A percentile compares a stretch with the other conserved stretches of the same genome.
Evolutionary conservation across 1,284 basidiomycete species (phyloP).

Genomic region (Ceratobasidium sp.): DNA sequence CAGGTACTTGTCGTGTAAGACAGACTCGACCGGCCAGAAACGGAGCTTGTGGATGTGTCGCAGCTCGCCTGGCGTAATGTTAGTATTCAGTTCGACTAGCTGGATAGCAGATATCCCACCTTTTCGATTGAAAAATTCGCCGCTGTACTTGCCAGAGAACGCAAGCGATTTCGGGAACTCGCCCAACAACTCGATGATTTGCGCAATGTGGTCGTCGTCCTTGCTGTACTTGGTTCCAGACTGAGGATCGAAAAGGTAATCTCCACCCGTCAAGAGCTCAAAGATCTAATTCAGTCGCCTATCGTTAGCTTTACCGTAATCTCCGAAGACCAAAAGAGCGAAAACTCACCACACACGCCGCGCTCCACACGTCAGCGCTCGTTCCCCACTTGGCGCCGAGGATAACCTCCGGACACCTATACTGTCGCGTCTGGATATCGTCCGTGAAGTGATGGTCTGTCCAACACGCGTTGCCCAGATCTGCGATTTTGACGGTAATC

Average conservation of each 20-base stretch:
- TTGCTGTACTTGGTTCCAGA: slow-evolving; percentile 78
- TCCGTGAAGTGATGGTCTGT: slow-evolving; percentile 92
- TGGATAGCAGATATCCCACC: slow-evolving; percentile 63
- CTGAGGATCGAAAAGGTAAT: slow-evolving; percentile 90
- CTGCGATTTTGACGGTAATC: slow-evolving; percentile 99
- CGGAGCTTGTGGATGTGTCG: slow-evolving; percentile 92
- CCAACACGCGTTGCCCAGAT: slow-evolving; percentile 85
- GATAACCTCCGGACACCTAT: slow-evolving; percentile 91
- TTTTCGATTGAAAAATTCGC: slow-evolving; percentile 95
- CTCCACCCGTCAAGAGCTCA: slow-evolving; percentile 82
- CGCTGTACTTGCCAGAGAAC: slow-evolving; percentile 91
- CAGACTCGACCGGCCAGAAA: slow-evolving; percentile 91
- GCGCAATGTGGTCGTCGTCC: slow-evolving; percentile 95
- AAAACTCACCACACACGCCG: slow-evolving; percentile 80
- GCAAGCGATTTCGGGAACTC: slow-evolving; percentile 87
- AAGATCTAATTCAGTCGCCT: slow-evolving; percentile 67
- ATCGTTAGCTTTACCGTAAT: slow-evolving; percentile 3
- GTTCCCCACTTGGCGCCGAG: slow-evolving; percentile 89
- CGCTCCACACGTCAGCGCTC: slow-evolving; percentile 88
- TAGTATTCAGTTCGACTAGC: slow-evolving; percentile 24
- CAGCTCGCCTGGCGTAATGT: slow-evolving; percentile 79
- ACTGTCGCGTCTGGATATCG: slow-evolving; percentile 94
- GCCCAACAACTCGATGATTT: slow-evolving; percentile 96
- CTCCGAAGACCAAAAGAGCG: no score
- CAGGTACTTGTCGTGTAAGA: slow-evolving; percentile 96